These are phyloP conservation scores for Penicillium sp. DNA, from an alignment of 2,329 filamentous ascomycete genomes.

Conservation along the genomic window DNA sequence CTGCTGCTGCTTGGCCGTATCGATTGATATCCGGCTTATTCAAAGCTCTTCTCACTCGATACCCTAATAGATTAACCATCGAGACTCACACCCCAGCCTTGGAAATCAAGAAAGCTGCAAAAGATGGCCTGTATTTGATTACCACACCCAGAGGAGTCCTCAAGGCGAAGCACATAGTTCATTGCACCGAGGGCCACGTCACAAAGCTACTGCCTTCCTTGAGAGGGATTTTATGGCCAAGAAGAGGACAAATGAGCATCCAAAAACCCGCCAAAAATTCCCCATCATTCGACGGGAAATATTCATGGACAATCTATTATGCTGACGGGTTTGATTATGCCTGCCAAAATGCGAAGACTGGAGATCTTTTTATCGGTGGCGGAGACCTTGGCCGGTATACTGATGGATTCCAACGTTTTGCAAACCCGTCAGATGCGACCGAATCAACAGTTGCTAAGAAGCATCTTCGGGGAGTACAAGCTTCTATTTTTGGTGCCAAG, in stretches of 20 bases:
- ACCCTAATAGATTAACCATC: conserved; percentile 17
- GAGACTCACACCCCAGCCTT: conserved; percentile 21
- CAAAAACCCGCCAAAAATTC: not conserved
- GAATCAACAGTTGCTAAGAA: not conserved
- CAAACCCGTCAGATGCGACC: conserved; percentile 7
- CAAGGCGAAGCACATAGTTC: not conserved
- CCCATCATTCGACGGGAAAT: not conserved
- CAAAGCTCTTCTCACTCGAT: conserved; percentile 14
- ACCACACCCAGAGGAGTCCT: not conserved
- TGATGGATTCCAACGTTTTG: not conserved
- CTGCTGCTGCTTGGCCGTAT: conserved; percentile 22
- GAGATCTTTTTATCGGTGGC: conserved; percentile 18
- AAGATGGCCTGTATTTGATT: conserved; percentile 1
- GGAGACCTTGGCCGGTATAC: conserved; percentile 1
- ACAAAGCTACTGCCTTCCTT: not conserved
- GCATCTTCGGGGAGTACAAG: not conserved
- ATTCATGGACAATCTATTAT: not conserved
- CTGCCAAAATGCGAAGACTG: conserved; percentile 19
- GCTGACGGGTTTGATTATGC: conserved; percentile 17
- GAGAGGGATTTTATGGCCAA: not conserved
- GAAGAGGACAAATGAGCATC: not conserved
- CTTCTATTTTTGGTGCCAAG: not conserved
- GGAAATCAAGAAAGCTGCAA: conserved; percentile 6
- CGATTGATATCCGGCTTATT: conserved; percentile 19
- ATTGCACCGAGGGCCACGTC: not conserved